These are phyloP conservation scores for Panus rudis DNA, from an alignment of 768 basidiomycete genomes.

Conservation along the genomic window DNA sequence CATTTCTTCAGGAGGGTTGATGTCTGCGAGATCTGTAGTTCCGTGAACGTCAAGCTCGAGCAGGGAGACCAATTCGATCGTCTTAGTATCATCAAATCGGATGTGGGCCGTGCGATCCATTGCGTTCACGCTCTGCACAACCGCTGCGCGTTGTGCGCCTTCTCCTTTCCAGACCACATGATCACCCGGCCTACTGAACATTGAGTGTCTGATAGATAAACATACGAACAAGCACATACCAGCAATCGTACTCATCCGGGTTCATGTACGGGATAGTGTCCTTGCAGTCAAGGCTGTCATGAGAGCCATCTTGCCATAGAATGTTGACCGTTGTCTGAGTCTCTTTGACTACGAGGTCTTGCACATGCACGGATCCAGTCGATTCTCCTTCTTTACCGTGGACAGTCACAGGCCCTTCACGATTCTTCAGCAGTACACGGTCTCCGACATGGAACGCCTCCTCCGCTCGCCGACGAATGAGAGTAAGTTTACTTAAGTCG, in stretches of 20 bases:
- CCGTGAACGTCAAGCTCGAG: slow-evolving; percentile 89
- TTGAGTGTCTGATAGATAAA: not conserved
- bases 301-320: slow-evolving; percentile 83
- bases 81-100: slow-evolving; percentile 45
- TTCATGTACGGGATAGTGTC: slow-evolving; percentile 77
- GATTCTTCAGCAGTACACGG: slow-evolving; percentile 54
- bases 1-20: slow-evolving; percentile 47
- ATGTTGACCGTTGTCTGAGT: slow-evolving; percentile 64
- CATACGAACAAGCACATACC: slow-evolving; percentile 37
- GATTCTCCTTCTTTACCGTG: slow-evolving; percentile 49
- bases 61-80: slow-evolving; percentile 63
- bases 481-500: slow-evolving; percentile 55
- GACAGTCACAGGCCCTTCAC: slow-evolving; percentile 42
- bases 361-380: slow-evolving; percentile 42
- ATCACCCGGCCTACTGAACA: slow-evolving; percentile 72
- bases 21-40: slow-evolving; percentile 41
- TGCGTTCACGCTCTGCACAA: slow-evolving; percentile 76
- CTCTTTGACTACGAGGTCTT: slow-evolving; percentile 58
- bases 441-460: slow-evolving; percentile 68
- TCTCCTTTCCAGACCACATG: slow-evolving; percentile 81
- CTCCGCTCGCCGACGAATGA: slow-evolving; percentile 55
- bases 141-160: slow-evolving; percentile 53
- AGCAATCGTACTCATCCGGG: slow-evolving; percentile 89
- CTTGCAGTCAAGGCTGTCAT: slow-evolving; percentile 52
- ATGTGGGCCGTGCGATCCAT: slow-evolving; percentile 64